Percentiles rank a stretch among this genome's conserved stretches.
Evolutionary conservation across 1,284 basidiomycete genomes (phyloP).

Genomic region (Hymenochaete sp.): DNA sequence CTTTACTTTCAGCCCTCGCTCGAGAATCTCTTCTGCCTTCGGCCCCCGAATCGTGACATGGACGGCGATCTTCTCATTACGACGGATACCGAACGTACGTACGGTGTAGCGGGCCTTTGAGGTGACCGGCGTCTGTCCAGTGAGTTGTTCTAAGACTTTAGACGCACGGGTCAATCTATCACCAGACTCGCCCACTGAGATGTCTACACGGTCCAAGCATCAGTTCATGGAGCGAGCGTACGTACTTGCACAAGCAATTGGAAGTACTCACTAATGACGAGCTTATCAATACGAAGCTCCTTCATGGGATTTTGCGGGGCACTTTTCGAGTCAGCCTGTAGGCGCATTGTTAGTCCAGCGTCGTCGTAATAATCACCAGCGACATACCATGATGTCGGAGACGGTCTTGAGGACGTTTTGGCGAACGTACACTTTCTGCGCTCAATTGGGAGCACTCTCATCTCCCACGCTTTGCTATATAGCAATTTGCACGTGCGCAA

Average conservation of each 20-base stretch:
- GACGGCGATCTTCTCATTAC: constrained; percentile 99
- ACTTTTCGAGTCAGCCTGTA: constrained; percentile 81
- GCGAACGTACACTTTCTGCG: too few relatives aligned
- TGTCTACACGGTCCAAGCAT: constrained; percentile 58
- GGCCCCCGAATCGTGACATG: constrained; percentile 99
- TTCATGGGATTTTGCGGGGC: constrained; percentile 89
- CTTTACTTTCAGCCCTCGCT: constrained; percentile 99
- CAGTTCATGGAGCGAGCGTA: constrained; percentile 8
- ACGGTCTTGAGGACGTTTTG: constrained; percentile 14
- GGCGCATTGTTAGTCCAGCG: neutral
- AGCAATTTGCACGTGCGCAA: too few relatives aligned
- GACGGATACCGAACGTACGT: constrained; percentile 97
- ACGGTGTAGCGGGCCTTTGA: constrained; percentile 99
- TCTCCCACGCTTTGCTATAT: too few relatives aligned
- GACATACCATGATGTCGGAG: constrained; percentile 17
- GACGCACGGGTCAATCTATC: constrained; percentile 98
- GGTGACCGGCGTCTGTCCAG: constrained; percentile 98
- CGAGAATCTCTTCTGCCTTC: constrained; percentile 99
- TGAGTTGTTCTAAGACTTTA: constrained; percentile 99
- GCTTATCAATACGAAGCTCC: constrained; percentile 97
- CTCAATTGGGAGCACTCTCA: too few relatives aligned
- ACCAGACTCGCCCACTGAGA: constrained; percentile 99
- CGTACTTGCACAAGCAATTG: neutral
- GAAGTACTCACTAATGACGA: constrained; percentile 93
- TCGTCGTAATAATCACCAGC: neutral